A percentile compares a stretch with the other conserved stretches of the same genome.
These are phyloP conservation scores for Aechmea fasciata DNA, from an alignment of 176 grass and related monocot species.

Conservation along the genomic window DNA sequence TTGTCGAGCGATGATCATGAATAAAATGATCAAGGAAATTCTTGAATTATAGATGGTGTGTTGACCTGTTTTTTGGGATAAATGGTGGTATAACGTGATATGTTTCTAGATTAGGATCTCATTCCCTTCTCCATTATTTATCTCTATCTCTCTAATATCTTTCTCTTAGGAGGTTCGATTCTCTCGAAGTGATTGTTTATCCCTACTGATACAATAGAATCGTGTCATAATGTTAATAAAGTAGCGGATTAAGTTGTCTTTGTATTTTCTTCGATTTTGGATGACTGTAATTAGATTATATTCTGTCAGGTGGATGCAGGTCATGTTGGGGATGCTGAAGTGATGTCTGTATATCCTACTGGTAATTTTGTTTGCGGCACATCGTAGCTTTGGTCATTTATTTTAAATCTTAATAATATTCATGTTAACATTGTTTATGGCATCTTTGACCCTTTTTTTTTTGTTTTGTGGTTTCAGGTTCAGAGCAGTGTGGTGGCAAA, in stretches of 20 bases:
- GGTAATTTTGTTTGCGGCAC: conserved; percentile 17
- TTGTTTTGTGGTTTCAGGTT: conserved; percentile 34
- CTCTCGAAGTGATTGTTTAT: too few species aligned
- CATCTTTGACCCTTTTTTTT: not conserved
- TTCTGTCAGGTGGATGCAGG: conserved; percentile 21
- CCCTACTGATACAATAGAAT: too few species aligned
- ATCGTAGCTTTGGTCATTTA: not conserved
- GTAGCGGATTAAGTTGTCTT: not conserved
- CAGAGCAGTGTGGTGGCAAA: conserved; percentile 24
- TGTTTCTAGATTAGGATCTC: too few species aligned
- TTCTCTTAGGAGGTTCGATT: too few species aligned
- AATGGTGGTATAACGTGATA: not conserved
- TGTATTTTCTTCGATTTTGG: not conserved
- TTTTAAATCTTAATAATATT: not conserved
- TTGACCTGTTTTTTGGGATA: not conserved
- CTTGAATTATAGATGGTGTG: not conserved
- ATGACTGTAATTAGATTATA: not conserved
- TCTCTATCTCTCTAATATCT: too few species aligned
- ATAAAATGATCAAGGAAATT: not conserved
- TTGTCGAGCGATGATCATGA: not conserved
- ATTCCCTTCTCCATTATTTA: too few species aligned
- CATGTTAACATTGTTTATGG: conserved; percentile 3
- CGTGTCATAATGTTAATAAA: not conserved
- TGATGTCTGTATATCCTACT: not conserved
- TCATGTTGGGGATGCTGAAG: conserved; percentile 7